These are phyloP conservation scores for Candida schatavii DNA, from an alignment of 805 yeast genomes.

Conservation along the genomic window DNA sequence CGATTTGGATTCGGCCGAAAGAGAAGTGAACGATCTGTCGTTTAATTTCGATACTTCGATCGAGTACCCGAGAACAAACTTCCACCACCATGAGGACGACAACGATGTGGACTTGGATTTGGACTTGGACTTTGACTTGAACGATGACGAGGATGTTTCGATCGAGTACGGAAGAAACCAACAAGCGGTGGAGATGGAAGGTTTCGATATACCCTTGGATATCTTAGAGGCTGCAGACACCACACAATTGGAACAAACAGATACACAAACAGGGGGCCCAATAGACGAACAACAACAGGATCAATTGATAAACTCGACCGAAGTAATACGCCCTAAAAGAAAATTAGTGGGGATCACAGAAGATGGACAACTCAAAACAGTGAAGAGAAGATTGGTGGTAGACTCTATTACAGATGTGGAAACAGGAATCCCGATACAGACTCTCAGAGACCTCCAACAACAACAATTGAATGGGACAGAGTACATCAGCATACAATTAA, in stretches of 20 bases:
- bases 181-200: conserved; percentile 16
- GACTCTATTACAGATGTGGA: conserved; percentile 46
- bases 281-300: conserved; percentile 6
- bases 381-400: conserved; percentile 43
- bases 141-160: conserved; percentile 34
- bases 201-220: conserved; percentile 43
- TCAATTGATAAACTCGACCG: conserved; percentile 8
- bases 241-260: no score
- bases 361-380: conserved; percentile 45
- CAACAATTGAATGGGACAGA: conserved; percentile 19
- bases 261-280: conserved; percentile 10
- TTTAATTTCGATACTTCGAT: conserved; percentile 53
- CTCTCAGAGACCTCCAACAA: conserved; percentile 28
- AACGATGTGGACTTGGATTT: conserved; percentile 49
- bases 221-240: no score
- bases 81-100: conserved; percentile 26
- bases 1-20: conserved; percentile 2
- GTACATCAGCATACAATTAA: conserved; percentile 24
- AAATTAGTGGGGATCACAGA: conserved; percentile 34
- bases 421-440: conserved; percentile 38
- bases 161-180: conserved; percentile 55
- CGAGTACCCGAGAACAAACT: conserved; percentile 57
- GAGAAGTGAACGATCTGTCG: conserved; percentile 32
- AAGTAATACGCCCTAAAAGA: conserved; percentile 21
- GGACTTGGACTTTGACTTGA: conserved; percentile 40